Evolutionary conservation across 2,329 filamentous ascomycete species (phyloP).

Genomic region (Colletotrichum horii): DNA sequence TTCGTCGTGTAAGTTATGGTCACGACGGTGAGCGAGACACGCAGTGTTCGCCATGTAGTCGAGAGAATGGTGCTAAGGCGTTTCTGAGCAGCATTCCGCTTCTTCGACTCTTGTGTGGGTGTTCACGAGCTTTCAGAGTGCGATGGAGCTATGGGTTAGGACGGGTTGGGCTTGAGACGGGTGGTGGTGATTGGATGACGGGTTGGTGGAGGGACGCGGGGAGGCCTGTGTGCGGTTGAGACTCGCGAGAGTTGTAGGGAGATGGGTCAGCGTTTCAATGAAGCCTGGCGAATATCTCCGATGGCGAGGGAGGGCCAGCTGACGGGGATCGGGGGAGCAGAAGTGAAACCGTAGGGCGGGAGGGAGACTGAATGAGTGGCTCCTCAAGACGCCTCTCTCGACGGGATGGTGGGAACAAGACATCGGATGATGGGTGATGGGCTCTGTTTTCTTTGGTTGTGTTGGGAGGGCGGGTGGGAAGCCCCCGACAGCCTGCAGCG

Average conservation of each 20-base stretch:
- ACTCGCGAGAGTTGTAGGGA: neutral
- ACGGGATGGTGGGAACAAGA: conserved; percentile 3
- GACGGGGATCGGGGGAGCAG: conserved; percentile 3
- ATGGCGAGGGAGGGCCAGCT: conserved; percentile 3
- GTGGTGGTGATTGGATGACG: conserved; percentile 8
- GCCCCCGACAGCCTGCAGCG: neutral
- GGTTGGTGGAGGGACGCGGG: neutral
- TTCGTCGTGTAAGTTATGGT: neutral
- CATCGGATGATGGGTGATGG: conserved; percentile 16
- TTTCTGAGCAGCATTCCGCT: neutral
- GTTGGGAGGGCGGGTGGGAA: neutral
- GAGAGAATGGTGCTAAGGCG: neutral
- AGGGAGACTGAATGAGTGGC: conserved; percentile 5
- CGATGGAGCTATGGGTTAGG: neutral
- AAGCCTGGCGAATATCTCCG: conserved; percentile 7
- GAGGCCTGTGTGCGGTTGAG: neutral
- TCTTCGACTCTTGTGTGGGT: neutral
- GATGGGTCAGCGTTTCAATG: conserved; percentile 13
- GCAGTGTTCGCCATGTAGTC: neutral
- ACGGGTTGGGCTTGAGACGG: neutral
- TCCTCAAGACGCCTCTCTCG: neutral
- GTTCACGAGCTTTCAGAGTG: neutral
- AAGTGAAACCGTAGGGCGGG: conserved; percentile 15
- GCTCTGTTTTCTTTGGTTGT: neutral
- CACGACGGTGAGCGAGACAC: neutral